Percentiles rank a stretch among this genome's conserved stretches.
phyloP scores from a whole-genome alignment of 106 monocot species.

The Vanilla planifolia region DNA sequence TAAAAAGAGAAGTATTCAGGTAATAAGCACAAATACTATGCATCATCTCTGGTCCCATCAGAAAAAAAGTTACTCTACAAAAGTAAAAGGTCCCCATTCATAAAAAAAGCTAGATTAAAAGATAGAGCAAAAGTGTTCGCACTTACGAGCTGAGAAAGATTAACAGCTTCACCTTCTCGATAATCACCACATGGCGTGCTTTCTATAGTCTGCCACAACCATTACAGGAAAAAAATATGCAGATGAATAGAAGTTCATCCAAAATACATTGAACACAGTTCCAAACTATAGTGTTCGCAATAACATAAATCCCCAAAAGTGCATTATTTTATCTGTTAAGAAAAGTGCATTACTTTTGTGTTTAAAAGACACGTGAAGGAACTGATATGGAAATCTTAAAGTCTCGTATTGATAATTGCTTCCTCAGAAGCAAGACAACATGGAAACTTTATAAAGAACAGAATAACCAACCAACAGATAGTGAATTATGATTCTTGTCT shows the following conservation, averaged over 20 bases:
- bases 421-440: too few relatives aligned
- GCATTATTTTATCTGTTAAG: too few relatives aligned
- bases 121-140: background rate
- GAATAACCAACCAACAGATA: too few relatives aligned
- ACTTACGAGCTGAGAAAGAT: conserved; percentile 88
- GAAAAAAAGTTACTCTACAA: background rate
- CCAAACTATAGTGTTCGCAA: too few relatives aligned
- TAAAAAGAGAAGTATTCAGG: background rate
- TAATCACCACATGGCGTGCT: conserved; percentile 79
- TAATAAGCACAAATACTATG: background rate
- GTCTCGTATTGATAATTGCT: too few relatives aligned
- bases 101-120: background rate
- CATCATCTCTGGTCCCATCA: background rate
- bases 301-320: too few relatives aligned
- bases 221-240: conserved; percentile 2
- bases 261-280: background rate
- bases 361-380: too few relatives aligned
- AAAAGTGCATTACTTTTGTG: too few relatives aligned
- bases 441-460: too few relatives aligned
- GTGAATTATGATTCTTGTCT: too few relatives aligned
- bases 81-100: background rate
- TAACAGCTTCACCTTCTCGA: conserved; percentile 76
- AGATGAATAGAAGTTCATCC: background rate
- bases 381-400: too few relatives aligned
- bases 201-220: conserved; percentile 70